Percentiles rank a stretch among this genome's conserved stretches.
phyloP scores from a whole-genome alignment of 2,329 filamentous ascomycete species.

The Calonectria pauciramosa region DNA sequence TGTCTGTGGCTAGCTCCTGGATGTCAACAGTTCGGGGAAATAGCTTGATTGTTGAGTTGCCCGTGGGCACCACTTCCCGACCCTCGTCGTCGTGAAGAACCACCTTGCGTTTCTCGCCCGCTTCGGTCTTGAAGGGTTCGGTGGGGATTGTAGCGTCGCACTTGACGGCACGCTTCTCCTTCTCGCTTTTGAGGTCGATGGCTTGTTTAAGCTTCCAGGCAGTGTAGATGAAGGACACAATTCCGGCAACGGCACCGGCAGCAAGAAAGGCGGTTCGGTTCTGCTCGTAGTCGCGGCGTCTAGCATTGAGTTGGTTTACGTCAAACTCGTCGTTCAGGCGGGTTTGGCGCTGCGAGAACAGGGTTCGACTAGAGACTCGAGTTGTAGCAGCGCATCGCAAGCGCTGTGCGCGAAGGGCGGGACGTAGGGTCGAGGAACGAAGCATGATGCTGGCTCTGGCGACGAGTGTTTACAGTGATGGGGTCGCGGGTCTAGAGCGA shows the following conservation, averaged over 20 bases:
- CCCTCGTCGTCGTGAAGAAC: slow-evolving; percentile 78
- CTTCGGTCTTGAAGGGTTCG: slow-evolving; percentile 63
- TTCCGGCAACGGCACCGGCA: slow-evolving; percentile 63
- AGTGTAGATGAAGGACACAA: slow-evolving; percentile 65
- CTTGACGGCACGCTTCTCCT: slow-evolving; percentile 58
- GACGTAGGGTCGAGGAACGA: slow-evolving; percentile 49
- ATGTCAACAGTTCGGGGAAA: slow-evolving; percentile 83
- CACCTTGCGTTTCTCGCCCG: slow-evolving; percentile 66
- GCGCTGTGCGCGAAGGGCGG: slow-evolving; percentile 44
- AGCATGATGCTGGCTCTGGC: slow-evolving; percentile 44
- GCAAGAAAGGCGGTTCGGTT: slow-evolving; percentile 66
- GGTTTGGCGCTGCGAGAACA: slow-evolving; percentile 47
- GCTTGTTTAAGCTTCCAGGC: slow-evolving; percentile 65
- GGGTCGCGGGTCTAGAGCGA: slow-evolving; percentile 8
- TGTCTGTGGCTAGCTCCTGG: slow-evolving; percentile 55
- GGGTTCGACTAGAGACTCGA: slow-evolving; percentile 41
- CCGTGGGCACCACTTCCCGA: slow-evolving; percentile 82
- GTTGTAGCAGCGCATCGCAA: slow-evolving; percentile 38
- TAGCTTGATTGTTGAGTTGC: slow-evolving; percentile 81
- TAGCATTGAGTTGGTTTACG: slow-evolving; percentile 60
- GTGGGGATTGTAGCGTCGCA: slow-evolving; percentile 56
- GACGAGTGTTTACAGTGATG: slow-evolving; percentile 7
- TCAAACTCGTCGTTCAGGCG: slow-evolving; percentile 64
- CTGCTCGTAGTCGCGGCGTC: slow-evolving; percentile 64
- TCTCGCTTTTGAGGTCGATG: slow-evolving; percentile 49